phyloP scores from a whole-genome alignment of 495 filamentous ascomycete genomes.

The Lasiosphaeris hirsuta region DNA sequence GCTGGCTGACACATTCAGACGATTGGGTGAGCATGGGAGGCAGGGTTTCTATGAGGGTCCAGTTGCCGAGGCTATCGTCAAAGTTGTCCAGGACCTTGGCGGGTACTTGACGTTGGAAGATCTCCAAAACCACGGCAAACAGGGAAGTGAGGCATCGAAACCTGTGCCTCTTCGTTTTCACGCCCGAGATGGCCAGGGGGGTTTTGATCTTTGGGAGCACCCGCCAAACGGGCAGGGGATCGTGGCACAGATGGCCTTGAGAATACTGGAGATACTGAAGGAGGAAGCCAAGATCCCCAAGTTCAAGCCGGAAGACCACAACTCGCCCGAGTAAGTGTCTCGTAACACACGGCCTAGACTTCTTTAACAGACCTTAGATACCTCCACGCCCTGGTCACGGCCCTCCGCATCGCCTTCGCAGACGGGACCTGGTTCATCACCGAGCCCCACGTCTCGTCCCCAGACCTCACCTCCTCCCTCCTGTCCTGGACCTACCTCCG shows the following conservation, averaged over 20 bases:
- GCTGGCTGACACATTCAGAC: slow-evolving; percentile 66
- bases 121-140: slow-evolving; percentile 53
- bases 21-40: slow-evolving; percentile 66
- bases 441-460: slow-evolving; percentile 43
- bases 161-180: slow-evolving; percentile 51
- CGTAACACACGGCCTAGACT: no score
- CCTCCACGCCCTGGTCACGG: slow-evolving; percentile 78
- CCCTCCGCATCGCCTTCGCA: slow-evolving; percentile 76
- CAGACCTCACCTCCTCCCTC: neutral
- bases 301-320: slow-evolving; percentile 16
- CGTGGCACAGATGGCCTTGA: slow-evolving; percentile 78
- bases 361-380: slow-evolving; percentile 37
- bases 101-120: slow-evolving; percentile 70
- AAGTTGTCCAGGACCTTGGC: slow-evolving; percentile 64
- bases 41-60: slow-evolving; percentile 76
- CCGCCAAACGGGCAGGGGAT: slow-evolving; percentile 85
- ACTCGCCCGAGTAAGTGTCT: slow-evolving; percentile 14
- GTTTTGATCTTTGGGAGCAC: slow-evolving; percentile 67
- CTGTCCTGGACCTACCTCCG: slow-evolving; percentile 16
- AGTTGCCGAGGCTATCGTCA: slow-evolving; percentile 67
- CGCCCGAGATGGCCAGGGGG: neutral
- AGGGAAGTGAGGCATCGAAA: slow-evolving; percentile 58
- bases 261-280: slow-evolving; percentile 73
- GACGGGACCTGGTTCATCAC: slow-evolving; percentile 76
- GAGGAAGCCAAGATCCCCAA: slow-evolving; percentile 56